A percentile compares a stretch with the other conserved stretches of the same genome.
Evolutionary conservation across 1,284 basidiomycete species (phyloP).

Genomic region (Fomitopsis betulina): DNA sequence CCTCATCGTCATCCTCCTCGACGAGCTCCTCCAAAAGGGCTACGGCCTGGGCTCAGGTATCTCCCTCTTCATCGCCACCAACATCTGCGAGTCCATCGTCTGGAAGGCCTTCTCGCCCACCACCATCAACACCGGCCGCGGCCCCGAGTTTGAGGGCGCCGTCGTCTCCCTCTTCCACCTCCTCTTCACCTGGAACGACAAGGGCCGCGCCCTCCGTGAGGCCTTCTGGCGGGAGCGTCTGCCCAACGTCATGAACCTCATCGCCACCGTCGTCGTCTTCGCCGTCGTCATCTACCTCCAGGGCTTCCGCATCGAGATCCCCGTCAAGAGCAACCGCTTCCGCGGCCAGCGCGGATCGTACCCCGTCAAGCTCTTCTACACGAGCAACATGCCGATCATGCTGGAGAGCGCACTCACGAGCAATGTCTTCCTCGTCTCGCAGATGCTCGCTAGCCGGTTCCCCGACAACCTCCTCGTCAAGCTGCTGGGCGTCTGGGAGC

Average conservation of each 20-base stretch:
- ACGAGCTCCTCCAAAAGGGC: slow-evolving; percentile 98
- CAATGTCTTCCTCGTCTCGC: slow-evolving; percentile 95
- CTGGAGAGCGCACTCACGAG: slow-evolving; percentile 91
- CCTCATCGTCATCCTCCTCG: slow-evolving; percentile 96
- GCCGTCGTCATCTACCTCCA: slow-evolving; percentile 97
- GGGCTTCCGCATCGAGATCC: slow-evolving; percentile 98
- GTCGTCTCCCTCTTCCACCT: slow-evolving; percentile 97
- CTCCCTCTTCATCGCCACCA: slow-evolving; percentile 98
- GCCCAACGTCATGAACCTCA: slow-evolving; percentile 97
- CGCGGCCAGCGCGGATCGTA: slow-evolving; percentile 93
- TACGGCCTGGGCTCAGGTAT: slow-evolving; percentile 99
- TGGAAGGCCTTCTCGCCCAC: slow-evolving; percentile 99
- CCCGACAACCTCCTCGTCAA: slow-evolving; percentile 88
- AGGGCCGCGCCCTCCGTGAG: slow-evolving; percentile 93
- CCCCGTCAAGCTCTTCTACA: slow-evolving; percentile 99
- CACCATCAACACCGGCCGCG: slow-evolving; percentile 96
- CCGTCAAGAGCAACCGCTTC: slow-evolving; percentile 96
- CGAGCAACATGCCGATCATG: slow-evolving; percentile 99
- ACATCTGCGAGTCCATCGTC: slow-evolving; percentile 98
- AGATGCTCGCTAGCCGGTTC: slow-evolving; percentile 93
- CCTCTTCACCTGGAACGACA: slow-evolving; percentile 98
- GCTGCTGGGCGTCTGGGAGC: slow-evolving; percentile 96
- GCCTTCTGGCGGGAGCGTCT: slow-evolving; percentile 97
- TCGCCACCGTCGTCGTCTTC: slow-evolving; percentile 91
- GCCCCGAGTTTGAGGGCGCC: slow-evolving; percentile 97